Conservation (phyloP, 148 eudicot species). For the Dianthus caryophyllus region DNA sequence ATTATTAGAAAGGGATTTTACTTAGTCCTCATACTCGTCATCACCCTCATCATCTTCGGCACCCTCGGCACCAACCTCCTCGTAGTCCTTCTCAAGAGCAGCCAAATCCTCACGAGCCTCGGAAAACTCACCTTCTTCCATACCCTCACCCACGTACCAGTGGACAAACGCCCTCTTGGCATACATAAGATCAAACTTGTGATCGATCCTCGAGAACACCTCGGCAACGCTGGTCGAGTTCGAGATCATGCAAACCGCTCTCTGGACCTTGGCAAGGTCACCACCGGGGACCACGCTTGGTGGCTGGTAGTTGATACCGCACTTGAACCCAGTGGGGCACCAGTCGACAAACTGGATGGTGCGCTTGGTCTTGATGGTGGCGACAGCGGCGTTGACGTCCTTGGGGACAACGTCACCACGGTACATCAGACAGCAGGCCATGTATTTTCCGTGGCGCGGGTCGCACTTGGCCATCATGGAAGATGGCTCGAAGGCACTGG, state of each 20-base stretch:
- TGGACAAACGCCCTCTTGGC: constrained; percentile 62
- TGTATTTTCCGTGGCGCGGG: constrained; percentile 19
- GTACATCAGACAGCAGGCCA: constrained; percentile 25
- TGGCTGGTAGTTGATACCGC: constrained; percentile 61
- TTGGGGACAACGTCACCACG: constrained; percentile 58
- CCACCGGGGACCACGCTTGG: constrained; percentile 59
- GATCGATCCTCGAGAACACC: constrained; percentile 56
- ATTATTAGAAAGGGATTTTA: too few species aligned
- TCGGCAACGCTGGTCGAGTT: constrained; percentile 67
- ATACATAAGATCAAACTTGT: constrained; percentile 58
- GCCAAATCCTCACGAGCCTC: constrained; percentile 65
- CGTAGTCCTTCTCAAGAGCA: constrained; percentile 60
- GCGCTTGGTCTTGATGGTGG: constrained; percentile 55
- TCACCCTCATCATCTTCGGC: constrained; percentile 51
- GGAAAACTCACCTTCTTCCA: constrained; percentile 59
- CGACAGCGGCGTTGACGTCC: constrained; percentile 59
- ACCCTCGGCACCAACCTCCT: constrained; percentile 57
- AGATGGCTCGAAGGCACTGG: constrained; percentile 15
- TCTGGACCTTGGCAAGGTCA: constrained; percentile 56
- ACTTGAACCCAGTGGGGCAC: constrained; percentile 65
- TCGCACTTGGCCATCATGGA: constrained; percentile 19
- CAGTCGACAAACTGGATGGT: constrained; percentile 61
- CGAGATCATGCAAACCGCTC: constrained; percentile 59
- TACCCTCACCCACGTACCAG: constrained; percentile 66
- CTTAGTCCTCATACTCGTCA: constrained; percentile 45